Evolutionary conservation across 306 rosid genomes (phyloP).

Genomic region (Glycine soja): DNA sequence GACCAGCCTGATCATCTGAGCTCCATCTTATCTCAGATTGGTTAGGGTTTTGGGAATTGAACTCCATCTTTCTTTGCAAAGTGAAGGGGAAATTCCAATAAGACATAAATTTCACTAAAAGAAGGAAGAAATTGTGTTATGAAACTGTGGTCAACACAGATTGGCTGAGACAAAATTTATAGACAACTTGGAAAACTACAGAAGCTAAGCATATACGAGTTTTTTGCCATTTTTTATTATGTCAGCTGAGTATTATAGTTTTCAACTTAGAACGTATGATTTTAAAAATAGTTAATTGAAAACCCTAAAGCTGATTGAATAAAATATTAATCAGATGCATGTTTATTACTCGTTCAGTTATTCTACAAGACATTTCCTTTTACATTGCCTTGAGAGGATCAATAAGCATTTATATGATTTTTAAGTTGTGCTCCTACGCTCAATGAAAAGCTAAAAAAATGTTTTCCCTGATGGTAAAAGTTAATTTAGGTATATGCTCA

Average conservation of each 20-base stretch:
- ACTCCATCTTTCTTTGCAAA: conserved; percentile 48
- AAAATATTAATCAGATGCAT: conserved; percentile 42
- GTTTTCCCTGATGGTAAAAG: conserved; percentile 47
- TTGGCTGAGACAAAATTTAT: conserved; percentile 41
- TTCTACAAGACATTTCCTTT: conserved; percentile 55
- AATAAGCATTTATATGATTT: conserved; percentile 40
- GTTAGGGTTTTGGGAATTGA: conserved; percentile 44
- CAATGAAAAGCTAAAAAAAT: conserved; percentile 46
- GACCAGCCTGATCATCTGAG: conserved; percentile 54
- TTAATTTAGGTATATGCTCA: conserved; percentile 39
- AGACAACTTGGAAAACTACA: conserved; percentile 34
- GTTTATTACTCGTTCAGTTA: conserved; percentile 48
- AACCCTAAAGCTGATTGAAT: conserved; percentile 36
- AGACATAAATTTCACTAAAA: neutral
- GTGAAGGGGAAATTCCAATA: conserved; percentile 32
- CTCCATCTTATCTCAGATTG: conserved; percentile 54
- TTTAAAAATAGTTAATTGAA: conserved; percentile 11
- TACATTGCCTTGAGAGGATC: conserved; percentile 47
- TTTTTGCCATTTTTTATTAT: conserved; percentile 33
- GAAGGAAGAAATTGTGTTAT: neutral
- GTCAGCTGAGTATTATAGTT: conserved; percentile 23
- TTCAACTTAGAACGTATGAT: conserved; percentile 21
- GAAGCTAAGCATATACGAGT: conserved; percentile 19
- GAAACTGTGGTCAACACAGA: conserved; percentile 45
- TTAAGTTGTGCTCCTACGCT: conserved; percentile 43